Base-by-base conservation (phyloP, 495 filamentous ascomycete genomes). In the Oleoguttula mirabilis region DNA sequence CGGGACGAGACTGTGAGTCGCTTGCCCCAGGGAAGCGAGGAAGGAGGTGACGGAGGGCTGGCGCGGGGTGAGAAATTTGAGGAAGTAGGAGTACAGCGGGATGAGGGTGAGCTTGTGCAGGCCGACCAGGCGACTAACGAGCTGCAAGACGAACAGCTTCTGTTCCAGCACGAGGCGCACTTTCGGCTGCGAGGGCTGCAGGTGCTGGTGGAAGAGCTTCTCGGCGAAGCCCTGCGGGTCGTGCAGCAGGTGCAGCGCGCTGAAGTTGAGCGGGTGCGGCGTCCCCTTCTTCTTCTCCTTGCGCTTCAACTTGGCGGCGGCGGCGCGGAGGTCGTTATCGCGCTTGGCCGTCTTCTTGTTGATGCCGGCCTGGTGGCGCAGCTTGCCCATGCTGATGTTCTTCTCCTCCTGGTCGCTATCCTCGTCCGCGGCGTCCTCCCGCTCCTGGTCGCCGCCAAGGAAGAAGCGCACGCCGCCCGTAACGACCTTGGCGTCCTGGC, bases 221-320 rank as follows among this genome's bases (percentile, higher is more conserved):
- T 99, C 92, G 16, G 88, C 85, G 56, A 94, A 96, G 1, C 83
- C 84, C 55, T 99, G 92, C 1, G 92, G 88, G 55, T 96, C 92
- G 59, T 94, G 82, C 3, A 99, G 70, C 11, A 99, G 71, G 58
- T 96, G 90, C n/a, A 84, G 73, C n/a, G 92, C 92, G 0, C 88
- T 94, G 64, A 99, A 99, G 65, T 99, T 96, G 17, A 96, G 71
- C 0, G 80, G 76, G 54, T 88, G 83, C 0, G 84, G 81, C 39
- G 82, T 72, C 37, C 75, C 78, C 73, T 94, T 94, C 67, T 88
- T 92, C 55, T 74, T 76, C 59, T 93, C 83, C 60, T 82, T 82
- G 60, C 49, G 82, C 59, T 79, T 88, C 21, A 86, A 71, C 50
- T 77, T 80, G 16, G 78, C 71, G 6, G 81, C 68, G 1, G 88